These are phyloP conservation scores for Ceratocystis cubensis DNA, from an alignment of 2,329 filamentous ascomycete genomes.

Conservation along the genomic window DNA sequence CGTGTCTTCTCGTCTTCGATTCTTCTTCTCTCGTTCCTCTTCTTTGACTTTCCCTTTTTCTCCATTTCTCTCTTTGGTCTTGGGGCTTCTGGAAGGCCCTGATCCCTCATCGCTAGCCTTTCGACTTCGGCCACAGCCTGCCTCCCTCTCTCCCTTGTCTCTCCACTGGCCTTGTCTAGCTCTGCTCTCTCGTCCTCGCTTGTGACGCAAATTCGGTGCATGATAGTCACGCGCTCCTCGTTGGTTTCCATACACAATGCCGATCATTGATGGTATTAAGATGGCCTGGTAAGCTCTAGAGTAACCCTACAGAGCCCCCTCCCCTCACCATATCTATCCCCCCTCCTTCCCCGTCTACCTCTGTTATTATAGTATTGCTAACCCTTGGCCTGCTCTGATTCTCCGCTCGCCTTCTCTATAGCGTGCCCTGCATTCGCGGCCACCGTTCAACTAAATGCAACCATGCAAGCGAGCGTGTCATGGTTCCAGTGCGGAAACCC, in stretches of 20 bases:
- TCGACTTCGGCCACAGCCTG: background rate
- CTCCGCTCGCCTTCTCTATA: conserved; percentile 27
- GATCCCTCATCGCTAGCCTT: background rate
- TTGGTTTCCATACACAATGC: conserved; percentile 37
- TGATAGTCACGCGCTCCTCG: background rate
- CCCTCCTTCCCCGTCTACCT: background rate
- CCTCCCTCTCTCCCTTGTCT: background rate
- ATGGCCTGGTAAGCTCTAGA: conserved; percentile 53
- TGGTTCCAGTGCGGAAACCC: conserved; percentile 60
- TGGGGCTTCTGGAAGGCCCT: conserved; percentile 5
- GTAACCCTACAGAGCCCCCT: conserved; percentile 15
- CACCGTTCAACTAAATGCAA: conserved; percentile 66
- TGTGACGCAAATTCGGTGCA: background rate
- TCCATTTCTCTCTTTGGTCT: background rate
- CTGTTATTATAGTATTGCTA: conserved; percentile 12
- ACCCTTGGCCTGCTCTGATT: background rate
- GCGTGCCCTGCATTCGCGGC: conserved; percentile 62
- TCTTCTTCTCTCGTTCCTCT: background rate
- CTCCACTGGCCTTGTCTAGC: too few relatives aligned
- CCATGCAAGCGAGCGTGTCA: conserved; percentile 52
- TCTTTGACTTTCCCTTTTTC: background rate
- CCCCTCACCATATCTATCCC: conserved; percentile 11
- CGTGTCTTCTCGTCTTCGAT: background rate
- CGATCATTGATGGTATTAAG: conserved; percentile 56
- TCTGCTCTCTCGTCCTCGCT: too few relatives aligned